These are phyloP conservation scores for Lanmaoa pseudosensibilis DNA, from an alignment of 768 basidiomycete genomes.

Conservation along the genomic window DNA sequence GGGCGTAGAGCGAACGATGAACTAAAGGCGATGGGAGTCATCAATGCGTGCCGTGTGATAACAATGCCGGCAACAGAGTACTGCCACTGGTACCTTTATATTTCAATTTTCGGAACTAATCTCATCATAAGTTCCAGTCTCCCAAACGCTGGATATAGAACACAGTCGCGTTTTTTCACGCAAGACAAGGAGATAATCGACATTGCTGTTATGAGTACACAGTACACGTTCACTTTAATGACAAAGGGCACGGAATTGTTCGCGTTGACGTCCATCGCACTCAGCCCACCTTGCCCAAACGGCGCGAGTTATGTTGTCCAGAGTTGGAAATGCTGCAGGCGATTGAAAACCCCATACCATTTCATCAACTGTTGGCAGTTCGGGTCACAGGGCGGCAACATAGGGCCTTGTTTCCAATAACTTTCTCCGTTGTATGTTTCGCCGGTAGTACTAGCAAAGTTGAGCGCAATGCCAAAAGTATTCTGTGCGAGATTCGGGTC, in stretches of 20 bases:
- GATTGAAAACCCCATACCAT: background rate
- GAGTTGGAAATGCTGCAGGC: no score
- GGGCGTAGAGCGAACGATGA: background rate
- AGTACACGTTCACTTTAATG: background rate
- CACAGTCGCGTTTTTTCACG: background rate
- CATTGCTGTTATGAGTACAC: background rate
- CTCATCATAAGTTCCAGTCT: background rate
- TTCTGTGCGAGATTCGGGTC: no score
- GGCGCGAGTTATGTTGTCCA: background rate
- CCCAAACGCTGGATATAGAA: background rate
- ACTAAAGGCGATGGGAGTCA: background rate
- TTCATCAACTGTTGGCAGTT: no score
- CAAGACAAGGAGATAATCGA: background rate
- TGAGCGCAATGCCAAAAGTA: background rate
- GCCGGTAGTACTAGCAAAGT: no score
- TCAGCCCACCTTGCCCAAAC: background rate
- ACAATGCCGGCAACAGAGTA: no score
- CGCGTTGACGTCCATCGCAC: background rate
- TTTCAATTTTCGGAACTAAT: no score
- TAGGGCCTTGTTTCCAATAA: no score
- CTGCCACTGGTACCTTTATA: no score
- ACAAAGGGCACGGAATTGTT: background rate
- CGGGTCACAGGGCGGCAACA: no score
- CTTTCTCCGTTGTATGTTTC: no score
- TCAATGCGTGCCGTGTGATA: no score